Evolutionary conservation across 495 filamentous ascomycete species (phyloP).

Genomic region (Filosporella fistucella): DNA sequence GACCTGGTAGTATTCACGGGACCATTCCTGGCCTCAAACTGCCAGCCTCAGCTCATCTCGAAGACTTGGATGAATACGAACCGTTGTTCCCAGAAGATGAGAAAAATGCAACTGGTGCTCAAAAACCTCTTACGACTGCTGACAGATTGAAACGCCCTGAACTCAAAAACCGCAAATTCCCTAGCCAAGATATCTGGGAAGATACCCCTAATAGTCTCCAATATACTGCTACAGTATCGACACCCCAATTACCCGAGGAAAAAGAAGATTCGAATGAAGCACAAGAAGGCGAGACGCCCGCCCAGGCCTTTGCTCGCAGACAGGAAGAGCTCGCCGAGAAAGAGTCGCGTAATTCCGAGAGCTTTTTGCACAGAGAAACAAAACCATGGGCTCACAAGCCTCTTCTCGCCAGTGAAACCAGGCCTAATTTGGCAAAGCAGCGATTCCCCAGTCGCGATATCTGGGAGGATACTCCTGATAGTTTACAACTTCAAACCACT

Average conservation of each 20-base stretch:
- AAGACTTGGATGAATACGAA: constrained; percentile 92
- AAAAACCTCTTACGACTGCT: constrained; percentile 48
- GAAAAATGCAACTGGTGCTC: constrained; percentile 44
- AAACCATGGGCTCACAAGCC: constrained; percentile 34
- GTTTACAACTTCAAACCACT: constrained; percentile 73
- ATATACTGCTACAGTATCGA: constrained; percentile 78
- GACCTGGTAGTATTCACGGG: constrained; percentile 61
- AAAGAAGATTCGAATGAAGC: constrained; percentile 45
- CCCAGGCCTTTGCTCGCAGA: constrained; percentile 46
- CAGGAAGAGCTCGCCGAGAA: constrained; percentile 51
- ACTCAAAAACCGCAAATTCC: constrained; percentile 70
- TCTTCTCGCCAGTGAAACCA: constrained; percentile 37
- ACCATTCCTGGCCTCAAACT: constrained; percentile 22
- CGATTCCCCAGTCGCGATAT: constrained; percentile 93
- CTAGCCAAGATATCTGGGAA: constrained; percentile 95
- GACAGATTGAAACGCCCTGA: constrained; percentile 63
- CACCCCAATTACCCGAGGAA: constrained; percentile 62
- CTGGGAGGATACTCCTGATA: constrained; percentile 94
- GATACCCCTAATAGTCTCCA: constrained; percentile 87
- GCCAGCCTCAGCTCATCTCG: constrained; percentile 58
- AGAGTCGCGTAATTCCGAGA: constrained; percentile 34
- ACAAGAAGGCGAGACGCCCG: constrained; percentile 40
- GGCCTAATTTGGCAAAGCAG: constrained; percentile 56
- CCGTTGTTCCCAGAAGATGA: constrained; percentile 89
- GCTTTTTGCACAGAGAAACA: constrained; percentile 39